A percentile compares a stretch with the other conserved stretches of the same genome.
These are phyloP conservation scores for Pilaira anomala DNA, from an alignment of 192 early-diverging fungal species.

Conservation along the genomic window DNA sequence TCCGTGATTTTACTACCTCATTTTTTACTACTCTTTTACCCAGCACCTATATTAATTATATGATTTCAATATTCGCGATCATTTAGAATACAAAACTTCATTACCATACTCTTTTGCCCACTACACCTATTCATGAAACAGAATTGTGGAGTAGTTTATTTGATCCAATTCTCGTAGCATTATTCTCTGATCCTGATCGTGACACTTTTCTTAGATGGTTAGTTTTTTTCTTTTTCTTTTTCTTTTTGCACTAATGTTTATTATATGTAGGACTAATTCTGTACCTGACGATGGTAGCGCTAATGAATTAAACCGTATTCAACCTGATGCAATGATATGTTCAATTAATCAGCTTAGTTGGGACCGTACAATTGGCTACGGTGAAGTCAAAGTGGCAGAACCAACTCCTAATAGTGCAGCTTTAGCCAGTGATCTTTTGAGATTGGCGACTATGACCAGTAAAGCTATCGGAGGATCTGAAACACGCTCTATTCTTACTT, in stretches of 20 bases:
- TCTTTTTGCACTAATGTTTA: neutral
- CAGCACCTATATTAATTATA: conserved; percentile 4
- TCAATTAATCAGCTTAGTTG: conserved; percentile 4
- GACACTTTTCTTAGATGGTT: conserved; percentile 8
- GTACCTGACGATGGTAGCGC: neutral
- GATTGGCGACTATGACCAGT: neutral
- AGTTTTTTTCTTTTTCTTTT: neutral
- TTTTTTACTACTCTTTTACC: too few relatives aligned
- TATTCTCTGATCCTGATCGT: conserved; percentile 10
- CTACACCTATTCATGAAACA: conserved; percentile 10
- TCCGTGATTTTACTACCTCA: too few relatives aligned
- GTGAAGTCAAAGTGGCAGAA: conserved; percentile 6
- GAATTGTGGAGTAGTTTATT: conserved; percentile 9
- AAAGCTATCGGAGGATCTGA: neutral
- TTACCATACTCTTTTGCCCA: neutral
- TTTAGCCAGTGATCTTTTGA: conserved; percentile 10
- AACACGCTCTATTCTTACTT: conserved; percentile 7
- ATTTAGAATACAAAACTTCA: conserved; percentile 9
- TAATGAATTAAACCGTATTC: neutral
- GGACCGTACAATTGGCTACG: conserved; percentile 2
- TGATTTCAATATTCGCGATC: conserved; percentile 6
- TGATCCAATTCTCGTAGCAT: conserved; percentile 7
- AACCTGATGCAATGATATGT: conserved; percentile 11
- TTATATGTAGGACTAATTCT: conserved; percentile 6
- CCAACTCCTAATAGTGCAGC: conserved; percentile 5